Evolutionary conservation across 345 rosid species (phyloP).

Genomic region (Euphorbia tirucalli): DNA sequence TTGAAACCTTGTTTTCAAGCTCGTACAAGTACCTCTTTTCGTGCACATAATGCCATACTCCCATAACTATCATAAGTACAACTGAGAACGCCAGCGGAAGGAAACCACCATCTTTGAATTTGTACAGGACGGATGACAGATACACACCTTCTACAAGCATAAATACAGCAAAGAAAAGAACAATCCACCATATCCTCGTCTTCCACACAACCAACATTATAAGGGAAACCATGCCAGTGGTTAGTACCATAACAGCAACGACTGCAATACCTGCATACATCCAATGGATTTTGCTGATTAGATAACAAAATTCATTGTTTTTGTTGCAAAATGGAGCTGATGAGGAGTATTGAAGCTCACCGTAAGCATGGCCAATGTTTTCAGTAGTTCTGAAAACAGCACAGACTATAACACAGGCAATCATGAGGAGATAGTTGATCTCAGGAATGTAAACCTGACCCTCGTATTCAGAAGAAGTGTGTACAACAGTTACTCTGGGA

Average conservation of each 20-base stretch:
- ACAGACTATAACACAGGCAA: constrained; percentile 58
- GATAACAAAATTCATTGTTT: too few species aligned
- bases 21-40: constrained; percentile 47
- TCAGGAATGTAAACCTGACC: constrained; percentile 94
- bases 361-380: constrained; percentile 77
- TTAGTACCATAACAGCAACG: constrained; percentile 61
- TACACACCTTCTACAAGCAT: constrained; percentile 40
- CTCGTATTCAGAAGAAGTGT: constrained; percentile 67
- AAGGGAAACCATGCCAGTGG: constrained; percentile 52
- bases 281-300: not conserved
- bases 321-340: not conserved
- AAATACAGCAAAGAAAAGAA: constrained; percentile 40
- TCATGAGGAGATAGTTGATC: constrained; percentile 72
- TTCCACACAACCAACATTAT: constrained; percentile 78
- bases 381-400: constrained; percentile 47
- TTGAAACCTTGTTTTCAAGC: constrained; percentile 56
- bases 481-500: constrained; percentile 74
- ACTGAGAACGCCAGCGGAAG: constrained; percentile 47
- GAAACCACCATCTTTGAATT: constrained; percentile 61
- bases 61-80: constrained; percentile 49
- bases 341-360: constrained; percentile 25
- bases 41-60: constrained; percentile 64
- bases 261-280: constrained; percentile 53
- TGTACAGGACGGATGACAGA: constrained; percentile 52
- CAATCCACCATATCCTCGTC: constrained; percentile 40